Evolutionary conservation across 768 basidiomycete species (phyloP).

Genomic region (Mrakia blollopis): DNA sequence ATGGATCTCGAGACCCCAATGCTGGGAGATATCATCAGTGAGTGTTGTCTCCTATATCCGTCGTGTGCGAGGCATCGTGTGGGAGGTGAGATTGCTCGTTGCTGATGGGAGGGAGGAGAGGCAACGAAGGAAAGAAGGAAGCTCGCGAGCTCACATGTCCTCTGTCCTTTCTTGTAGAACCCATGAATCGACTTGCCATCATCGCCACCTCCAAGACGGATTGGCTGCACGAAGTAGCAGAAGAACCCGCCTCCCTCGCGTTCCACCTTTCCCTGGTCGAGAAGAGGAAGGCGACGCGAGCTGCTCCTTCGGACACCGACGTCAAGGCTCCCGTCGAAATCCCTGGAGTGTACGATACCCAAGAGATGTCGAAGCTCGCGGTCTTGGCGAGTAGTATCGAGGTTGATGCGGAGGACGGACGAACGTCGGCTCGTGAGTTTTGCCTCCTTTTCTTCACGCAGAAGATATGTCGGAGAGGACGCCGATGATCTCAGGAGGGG

Average conservation of each 20-base stretch:
- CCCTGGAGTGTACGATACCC: conserved; percentile 58
- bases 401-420: too few species aligned
- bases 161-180: background rate
- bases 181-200: conserved; percentile 55
- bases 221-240: conserved; percentile 70
- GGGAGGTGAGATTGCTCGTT: background rate
- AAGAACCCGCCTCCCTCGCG: conserved; percentile 66
- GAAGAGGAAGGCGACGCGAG: conserved; percentile 20
- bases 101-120: background rate
- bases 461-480: too few species aligned
- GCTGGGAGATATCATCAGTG: conserved; percentile 69
- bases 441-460: too few species aligned
- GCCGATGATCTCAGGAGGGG: too few species aligned
- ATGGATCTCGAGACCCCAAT: conserved; percentile 74
- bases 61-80: too few species aligned
- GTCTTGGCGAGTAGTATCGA: conserved; percentile 59
- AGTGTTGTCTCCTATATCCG: conserved; percentile 18
- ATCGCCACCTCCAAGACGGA: conserved; percentile 86
- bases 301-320: background rate
- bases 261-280: conserved; percentile 49
- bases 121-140: too few species aligned
- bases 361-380: conserved; percentile 57
- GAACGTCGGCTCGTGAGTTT: too few species aligned
- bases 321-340: conserved; percentile 31
- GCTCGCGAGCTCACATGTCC: background rate